Conservation (phyloP, 495 filamentous ascomycete genomes). For the Penicillium goetzii region DNA sequence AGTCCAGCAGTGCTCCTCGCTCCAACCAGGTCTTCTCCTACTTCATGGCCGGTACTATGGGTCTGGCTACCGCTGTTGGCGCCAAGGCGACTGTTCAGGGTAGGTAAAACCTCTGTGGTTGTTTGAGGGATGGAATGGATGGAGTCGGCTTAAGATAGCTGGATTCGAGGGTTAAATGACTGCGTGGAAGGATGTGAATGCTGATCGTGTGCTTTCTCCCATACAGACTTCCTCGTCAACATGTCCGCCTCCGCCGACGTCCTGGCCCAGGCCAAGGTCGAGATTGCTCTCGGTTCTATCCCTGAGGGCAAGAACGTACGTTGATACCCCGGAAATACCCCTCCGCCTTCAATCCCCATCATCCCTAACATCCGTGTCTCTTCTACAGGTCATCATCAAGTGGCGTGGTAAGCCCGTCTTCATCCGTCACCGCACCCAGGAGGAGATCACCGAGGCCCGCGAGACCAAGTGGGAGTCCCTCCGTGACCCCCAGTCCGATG, state of each 20-base stretch:
- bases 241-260: conserved; percentile 99
- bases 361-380: conserved; percentile 16
- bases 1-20: conserved; percentile 62
- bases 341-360: background rate
- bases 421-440: conserved; percentile 94
- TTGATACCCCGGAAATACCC: conserved; percentile 13
- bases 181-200: conserved; percentile 7
- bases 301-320: conserved; percentile 99
- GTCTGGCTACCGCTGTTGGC: conserved; percentile 84
- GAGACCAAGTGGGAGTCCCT: conserved; percentile 73
- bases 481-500: conserved; percentile 88
- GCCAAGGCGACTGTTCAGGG: conserved; percentile 97
- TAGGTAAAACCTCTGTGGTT: conserved; percentile 49
- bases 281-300: conserved; percentile 88
- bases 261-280: conserved; percentile 98
- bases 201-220: conserved; percentile 31
- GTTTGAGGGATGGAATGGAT: background rate
- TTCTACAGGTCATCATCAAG: conserved; percentile 92
- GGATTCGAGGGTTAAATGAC: conserved; percentile 9
- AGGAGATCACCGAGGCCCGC: conserved; percentile 86
- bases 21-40: conserved; percentile 89
- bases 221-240: conserved; percentile 95
- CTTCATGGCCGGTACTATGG: conserved; percentile 97
- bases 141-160: background rate
- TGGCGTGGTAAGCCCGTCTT: conserved; percentile 99